Base-by-base conservation (phyloP, 257 asterid genomes). In the Solanum arcanum region DNA sequence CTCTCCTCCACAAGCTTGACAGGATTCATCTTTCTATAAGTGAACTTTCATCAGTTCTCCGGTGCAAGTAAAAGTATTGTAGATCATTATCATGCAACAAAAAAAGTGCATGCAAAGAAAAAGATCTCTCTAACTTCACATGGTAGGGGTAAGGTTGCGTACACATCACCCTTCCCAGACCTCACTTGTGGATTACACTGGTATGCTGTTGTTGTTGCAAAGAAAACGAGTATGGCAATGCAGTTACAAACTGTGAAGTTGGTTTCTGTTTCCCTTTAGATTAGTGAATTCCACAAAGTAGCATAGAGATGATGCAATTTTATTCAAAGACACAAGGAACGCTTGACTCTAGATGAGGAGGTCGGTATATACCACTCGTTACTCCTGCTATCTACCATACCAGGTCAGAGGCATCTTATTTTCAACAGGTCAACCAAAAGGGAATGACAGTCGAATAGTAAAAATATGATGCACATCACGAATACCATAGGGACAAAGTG, bases 1-100 rank as follows among this genome's bases (percentile, higher is more conserved):
- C 75, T 88, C 89, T 80, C 90, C 92, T 27, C 94, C 99, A 89
- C 99, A 97, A 88, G 91, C 93, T 91, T 94, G 97, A 87, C 99
- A 97, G 42, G 90, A 89, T 78, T 92, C 98, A 70, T 93, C 97
- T 90, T 93, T 95, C 99, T 97, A 75, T 80, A 60, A 81, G 69
- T 49, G 25, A 12, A 49, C 46, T 81, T 81, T 49, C 31, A 81
- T 81, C 85, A 81, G 60, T 49, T 81, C 68, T 81, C 85, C 85
- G 9, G 27, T 49, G 69, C 25, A 81, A 81, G 69, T 46, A 78
- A 78, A 46, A 81, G 44, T 31, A 31, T 16, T 49, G 37, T 49
- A 81, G 85, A 81, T 81, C 69, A 49, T 49, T 49, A 81, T 14
- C 68, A 31, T 80, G 84, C 66, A 46, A 80, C 68, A 12, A 80